Evolutionary conservation across 768 basidiomycete genomes (phyloP).

Genomic region (Amanita subjunquillea): DNA sequence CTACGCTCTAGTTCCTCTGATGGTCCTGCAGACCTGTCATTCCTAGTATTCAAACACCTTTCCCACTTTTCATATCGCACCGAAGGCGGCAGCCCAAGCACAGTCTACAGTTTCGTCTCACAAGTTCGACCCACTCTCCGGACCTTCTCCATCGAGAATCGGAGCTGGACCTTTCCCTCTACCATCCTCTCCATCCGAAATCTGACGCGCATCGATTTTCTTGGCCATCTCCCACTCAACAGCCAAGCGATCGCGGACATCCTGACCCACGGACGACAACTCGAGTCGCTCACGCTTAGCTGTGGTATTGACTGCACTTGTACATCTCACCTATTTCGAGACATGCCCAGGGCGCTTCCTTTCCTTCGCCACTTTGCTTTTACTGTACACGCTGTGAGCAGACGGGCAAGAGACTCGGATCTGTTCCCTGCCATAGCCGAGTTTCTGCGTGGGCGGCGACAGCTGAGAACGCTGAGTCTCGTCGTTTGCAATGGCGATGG

Average conservation of each 20-base stretch:
- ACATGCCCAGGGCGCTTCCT: conserved; percentile 32
- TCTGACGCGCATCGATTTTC: conserved; percentile 53
- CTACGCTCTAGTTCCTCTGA: conserved; percentile 27
- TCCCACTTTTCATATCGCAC: conserved; percentile 48
- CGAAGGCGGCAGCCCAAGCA: conserved; percentile 26
- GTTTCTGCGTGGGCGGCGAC: conserved; percentile 46
- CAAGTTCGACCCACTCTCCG: conserved; percentile 45
- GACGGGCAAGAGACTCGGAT: conserved; percentile 42
- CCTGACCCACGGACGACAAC: conserved; percentile 48
- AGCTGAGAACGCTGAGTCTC: conserved; percentile 44
- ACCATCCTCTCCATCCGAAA: conserved; percentile 47
- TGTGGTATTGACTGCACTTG: conserved; percentile 42
- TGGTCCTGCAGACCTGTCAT: conserved; percentile 31
- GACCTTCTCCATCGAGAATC: conserved; percentile 43
- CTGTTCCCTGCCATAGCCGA: conserved; percentile 62
- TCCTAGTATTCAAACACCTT: conserved; percentile 43
- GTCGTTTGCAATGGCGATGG: conserved; percentile 32
- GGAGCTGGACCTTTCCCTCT: conserved; percentile 46
- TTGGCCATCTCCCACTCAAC: conserved; percentile 41
- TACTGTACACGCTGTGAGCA: conserved; percentile 30
- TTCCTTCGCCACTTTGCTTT: conserved; percentile 61
- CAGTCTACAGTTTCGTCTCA: conserved; percentile 35
- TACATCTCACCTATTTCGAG: conserved; percentile 39
- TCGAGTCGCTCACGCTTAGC: conserved; percentile 49
- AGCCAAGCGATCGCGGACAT: conserved; percentile 48